Evolutionary conservation across 139 green algal species (phyloP), one percentile per base, ranked within the genome.

Genomic region (Chlamydomonas asymmetrica): DNA sequence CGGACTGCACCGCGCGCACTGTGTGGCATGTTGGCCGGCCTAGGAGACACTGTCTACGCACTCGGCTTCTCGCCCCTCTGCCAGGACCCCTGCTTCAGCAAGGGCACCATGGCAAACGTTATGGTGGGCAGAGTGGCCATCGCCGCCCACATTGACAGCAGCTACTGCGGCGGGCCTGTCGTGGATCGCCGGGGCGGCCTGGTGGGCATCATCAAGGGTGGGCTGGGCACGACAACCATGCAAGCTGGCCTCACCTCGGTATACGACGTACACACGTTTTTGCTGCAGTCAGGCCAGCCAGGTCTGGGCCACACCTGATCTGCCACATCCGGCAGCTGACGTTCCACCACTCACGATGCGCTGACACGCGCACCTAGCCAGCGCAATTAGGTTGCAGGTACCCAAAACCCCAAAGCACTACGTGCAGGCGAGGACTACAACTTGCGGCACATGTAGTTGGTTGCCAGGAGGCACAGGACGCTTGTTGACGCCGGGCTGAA

Each of bases 161-260:
- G 65, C 65, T 72, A 62, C 45, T 5, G 6, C 16, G 65, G 65
- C 31, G 65, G 64, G 43, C 65, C 65, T 60, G 65, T 72, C 5
- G 31, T 72, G 65, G 60, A 61, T 45, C 5, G 5, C 4, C 45
- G 8, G 23, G 43, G 45, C 1, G 29, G 43, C 1, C 65, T 72
- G 65, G 31, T 72, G 43, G 65, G 65, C 65, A 61, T 72, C 25
- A 61, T 72, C 43, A 61, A 60, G 18, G 65, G 45, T 5, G 13
- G 16, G 16, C 18, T 72, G 4, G 65, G 31, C 65, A 22, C 43
- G 1, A 5, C 43, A 25, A 45, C 35, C 5, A 32, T 45, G 65
- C 65, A 72, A 34, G 65, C 60, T 32, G 43, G 31, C 31, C 20
- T 72, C 43, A 61, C 65, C 43, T 31, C 43, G 43, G 40, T 39